These are phyloP conservation scores for Exophiala lecanii-corni DNA, from an alignment of 2,329 filamentous ascomycete species.

Conservation along the genomic window DNA sequence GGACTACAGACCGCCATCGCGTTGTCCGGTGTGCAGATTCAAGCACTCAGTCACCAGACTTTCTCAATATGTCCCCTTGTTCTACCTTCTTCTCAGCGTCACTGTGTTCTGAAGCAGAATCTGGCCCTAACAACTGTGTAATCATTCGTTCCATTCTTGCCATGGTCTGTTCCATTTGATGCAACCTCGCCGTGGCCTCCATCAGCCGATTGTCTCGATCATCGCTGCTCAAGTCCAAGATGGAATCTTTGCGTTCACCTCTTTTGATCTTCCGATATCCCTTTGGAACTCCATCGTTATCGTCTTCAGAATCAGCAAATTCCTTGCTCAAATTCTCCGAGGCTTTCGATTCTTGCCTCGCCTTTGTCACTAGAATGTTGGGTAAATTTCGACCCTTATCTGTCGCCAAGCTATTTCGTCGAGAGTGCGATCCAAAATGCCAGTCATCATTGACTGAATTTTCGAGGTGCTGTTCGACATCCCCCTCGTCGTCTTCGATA, in stretches of 20 bases:
- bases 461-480: constrained; percentile 40
- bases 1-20: no score
- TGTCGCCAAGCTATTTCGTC: constrained; percentile 8
- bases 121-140: constrained; percentile 16
- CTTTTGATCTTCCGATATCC: constrained; percentile 12
- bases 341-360: constrained; percentile 3
- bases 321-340: constrained; percentile 17
- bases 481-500: constrained; percentile 52
- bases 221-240: constrained; percentile 17
- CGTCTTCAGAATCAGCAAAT: constrained; percentile 20
- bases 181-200: constrained; percentile 24
- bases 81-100: constrained; percentile 7
- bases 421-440: constrained; percentile 6
- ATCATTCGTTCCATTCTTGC: constrained; percentile 24
- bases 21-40: no score
- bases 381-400: constrained; percentile 7
- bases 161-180: constrained; percentile 24
- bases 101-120: constrained; percentile 15
- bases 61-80: no score
- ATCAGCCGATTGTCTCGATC: constrained; percentile 11
- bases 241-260: constrained; percentile 20
- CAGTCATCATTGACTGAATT: constrained; percentile 10
- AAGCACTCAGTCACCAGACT: no score
- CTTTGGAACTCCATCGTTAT: constrained; percentile 15
- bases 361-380: constrained; percentile 4